Percentiles rank a stretch among this genome's conserved stretches.
These are phyloP conservation scores for Pleodorina starrii DNA, from an alignment of 139 green algal genomes.

Conservation along the genomic window DNA sequence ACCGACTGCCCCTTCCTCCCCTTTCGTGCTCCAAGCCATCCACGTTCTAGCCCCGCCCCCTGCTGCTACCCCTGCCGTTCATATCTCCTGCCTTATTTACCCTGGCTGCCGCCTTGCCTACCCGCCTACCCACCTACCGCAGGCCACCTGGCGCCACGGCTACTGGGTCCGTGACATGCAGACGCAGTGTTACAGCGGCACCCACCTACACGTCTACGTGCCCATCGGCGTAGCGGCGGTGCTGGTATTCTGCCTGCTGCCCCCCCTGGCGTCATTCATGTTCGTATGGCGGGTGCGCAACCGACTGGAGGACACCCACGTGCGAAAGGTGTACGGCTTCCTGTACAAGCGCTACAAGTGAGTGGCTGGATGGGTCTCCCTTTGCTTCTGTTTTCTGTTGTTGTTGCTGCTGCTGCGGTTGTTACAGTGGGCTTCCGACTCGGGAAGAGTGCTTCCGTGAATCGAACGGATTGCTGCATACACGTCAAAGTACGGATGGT, in stretches of 20 bases:
- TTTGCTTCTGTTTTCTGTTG: too few species aligned
- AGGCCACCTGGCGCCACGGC: constrained; percentile 28
- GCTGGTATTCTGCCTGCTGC: constrained; percentile 20
- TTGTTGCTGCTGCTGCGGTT: too few species aligned
- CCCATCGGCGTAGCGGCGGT: constrained; percentile 38
- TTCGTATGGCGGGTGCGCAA: constrained; percentile 28
- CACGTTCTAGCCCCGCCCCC: too few species aligned
- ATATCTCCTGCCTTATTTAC: too few species aligned
- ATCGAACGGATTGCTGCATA: too few species aligned
- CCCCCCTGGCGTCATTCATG: constrained; percentile 21
- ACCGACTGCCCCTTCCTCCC: too few species aligned
- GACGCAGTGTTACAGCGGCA: not conserved
- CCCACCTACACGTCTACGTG: constrained; percentile 7
- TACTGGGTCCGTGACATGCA: constrained; percentile 43
- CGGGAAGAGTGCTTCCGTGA: too few species aligned
- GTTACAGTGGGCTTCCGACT: too few species aligned
- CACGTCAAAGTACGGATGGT: too few species aligned
- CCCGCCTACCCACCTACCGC: not conserved
- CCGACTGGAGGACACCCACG: not conserved
- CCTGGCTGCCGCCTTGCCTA: not conserved
- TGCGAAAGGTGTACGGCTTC: constrained; percentile 46
- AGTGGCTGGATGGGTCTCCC: not conserved
- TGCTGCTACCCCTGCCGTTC: too few species aligned
- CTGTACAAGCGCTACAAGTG: constrained; percentile 53
- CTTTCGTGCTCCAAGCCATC: too few species aligned